These are phyloP conservation scores for Boechera divaricarpa DNA, from an alignment of 345 rosid species.

Conservation along the genomic window DNA sequence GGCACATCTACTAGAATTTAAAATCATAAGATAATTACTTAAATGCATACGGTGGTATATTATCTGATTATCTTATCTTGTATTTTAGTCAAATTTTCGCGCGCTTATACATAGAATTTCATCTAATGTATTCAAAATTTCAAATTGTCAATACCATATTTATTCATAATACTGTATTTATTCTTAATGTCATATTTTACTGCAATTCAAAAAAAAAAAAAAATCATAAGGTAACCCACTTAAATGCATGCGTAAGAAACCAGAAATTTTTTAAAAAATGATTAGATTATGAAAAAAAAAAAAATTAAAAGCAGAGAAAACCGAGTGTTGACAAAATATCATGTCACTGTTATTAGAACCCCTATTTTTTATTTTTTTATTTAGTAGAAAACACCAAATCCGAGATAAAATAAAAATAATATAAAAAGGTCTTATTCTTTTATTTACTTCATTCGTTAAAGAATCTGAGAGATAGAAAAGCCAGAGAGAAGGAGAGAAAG, in stretches of 20 bases:
- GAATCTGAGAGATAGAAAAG: slow-evolving; percentile 42
- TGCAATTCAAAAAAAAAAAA: not conserved
- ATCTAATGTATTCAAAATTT: not conserved
- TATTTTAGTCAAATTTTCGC: not conserved
- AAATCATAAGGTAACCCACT: not conserved
- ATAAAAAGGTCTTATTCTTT: slow-evolving; percentile 38
- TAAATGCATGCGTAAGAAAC: slow-evolving; percentile 41
- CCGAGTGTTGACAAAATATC: slow-evolving; percentile 97
- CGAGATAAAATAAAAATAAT: not conserved
- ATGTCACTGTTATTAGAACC: slow-evolving; percentile 76
- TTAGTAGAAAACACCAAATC: slow-evolving; percentile 54
- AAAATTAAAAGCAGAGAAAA: slow-evolving; percentile 43
- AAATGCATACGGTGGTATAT: not conserved
- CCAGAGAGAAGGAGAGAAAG: slow-evolving; percentile 41
- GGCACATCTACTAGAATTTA: too few species aligned
- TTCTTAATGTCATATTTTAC: not conserved
- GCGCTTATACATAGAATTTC: not conserved
- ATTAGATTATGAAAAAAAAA: slow-evolving; percentile 11
- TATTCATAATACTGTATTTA: not conserved
- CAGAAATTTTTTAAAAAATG: slow-evolving; percentile 38
- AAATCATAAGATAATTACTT: too few species aligned
- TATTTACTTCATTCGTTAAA: slow-evolving; percentile 39
- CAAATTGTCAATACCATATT: not conserved
- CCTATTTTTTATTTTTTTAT: slow-evolving; percentile 54
- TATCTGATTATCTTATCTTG: not conserved